Conservation (phyloP, 257 asterid genomes). For the Solanum pimpinellifolium region DNA sequence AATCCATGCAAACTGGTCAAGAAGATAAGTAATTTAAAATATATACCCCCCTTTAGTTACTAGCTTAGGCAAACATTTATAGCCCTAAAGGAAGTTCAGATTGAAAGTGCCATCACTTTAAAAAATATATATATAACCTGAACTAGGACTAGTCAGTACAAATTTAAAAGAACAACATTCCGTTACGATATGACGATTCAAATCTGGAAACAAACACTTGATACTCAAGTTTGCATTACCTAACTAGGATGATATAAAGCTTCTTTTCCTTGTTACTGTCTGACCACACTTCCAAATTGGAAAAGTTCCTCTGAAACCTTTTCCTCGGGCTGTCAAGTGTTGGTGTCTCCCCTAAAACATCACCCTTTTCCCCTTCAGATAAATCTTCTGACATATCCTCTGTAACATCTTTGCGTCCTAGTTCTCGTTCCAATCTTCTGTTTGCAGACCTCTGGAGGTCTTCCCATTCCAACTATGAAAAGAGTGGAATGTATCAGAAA, state of each 20-base stretch:
- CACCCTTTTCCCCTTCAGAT: slow-evolving; percentile 77
- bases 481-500: background rate
- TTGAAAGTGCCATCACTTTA: background rate
- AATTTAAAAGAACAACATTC: background rate
- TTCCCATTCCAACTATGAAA: slow-evolving; percentile 57
- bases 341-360: slow-evolving; percentile 37
- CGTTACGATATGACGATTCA: background rate
- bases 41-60: background rate
- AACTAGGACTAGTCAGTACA: background rate
- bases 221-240: slow-evolving; percentile 23
- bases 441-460: slow-evolving; percentile 37
- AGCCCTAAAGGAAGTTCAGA: background rate
- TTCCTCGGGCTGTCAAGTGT: slow-evolving; percentile 43
- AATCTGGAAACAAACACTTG: background rate
- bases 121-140: background rate
- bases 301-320: slow-evolving; percentile 32
- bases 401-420: slow-evolving; percentile 60
- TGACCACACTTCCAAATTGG: slow-evolving; percentile 54
- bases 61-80: background rate
- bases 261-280: slow-evolving; percentile 56
- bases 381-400: slow-evolving; percentile 78
- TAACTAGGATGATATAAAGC: slow-evolving; percentile 59
- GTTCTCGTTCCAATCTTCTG: slow-evolving; percentile 63
- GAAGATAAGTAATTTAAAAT: background rate
- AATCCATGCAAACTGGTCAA: slow-evolving; percentile 64